Percentiles rank a stretch among this genome's conserved stretches.
Conservation (phyloP, 768 basidiomycete species). For the Botryobasidium botryosum region DNA sequence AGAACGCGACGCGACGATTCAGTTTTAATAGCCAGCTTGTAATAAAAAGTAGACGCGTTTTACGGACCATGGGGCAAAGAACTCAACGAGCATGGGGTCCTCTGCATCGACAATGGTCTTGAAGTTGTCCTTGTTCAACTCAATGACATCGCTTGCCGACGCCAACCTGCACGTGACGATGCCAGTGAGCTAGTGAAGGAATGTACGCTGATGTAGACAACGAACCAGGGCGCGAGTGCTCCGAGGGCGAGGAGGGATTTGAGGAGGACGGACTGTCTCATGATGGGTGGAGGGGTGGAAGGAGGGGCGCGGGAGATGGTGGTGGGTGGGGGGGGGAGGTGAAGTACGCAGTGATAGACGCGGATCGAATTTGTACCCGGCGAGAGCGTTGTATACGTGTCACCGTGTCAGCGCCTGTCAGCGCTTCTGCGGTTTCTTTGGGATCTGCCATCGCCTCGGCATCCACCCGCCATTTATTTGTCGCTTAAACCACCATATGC, state of each 20-base stretch:
- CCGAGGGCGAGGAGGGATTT: neutral
- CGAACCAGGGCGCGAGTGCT: neutral
- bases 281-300: slow-evolving; percentile 14
- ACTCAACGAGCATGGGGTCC: slow-evolving; percentile 77
- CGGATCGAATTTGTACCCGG: no score
- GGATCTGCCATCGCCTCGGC: no score
- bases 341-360: no score
- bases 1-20: no score
- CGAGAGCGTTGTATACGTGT: no score
- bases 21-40: neutral
- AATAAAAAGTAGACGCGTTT: neutral
- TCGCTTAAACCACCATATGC: no score
- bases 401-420: no score
- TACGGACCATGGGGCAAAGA: slow-evolving; percentile 73
- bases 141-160: slow-evolving; percentile 62
- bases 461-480: no score
- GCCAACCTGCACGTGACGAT: neutral
- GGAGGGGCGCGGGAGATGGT: neutral
- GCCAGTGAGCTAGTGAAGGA: neutral
- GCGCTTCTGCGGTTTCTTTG: no score
- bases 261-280: slow-evolving; percentile 6
- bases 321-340: no score
- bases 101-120: slow-evolving; percentile 46
- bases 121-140: slow-evolving; percentile 53
- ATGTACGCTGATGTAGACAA: neutral